Evolutionary conservation across 257 asterid genomes (phyloP).

Genomic region (Rhazya stricta): DNA sequence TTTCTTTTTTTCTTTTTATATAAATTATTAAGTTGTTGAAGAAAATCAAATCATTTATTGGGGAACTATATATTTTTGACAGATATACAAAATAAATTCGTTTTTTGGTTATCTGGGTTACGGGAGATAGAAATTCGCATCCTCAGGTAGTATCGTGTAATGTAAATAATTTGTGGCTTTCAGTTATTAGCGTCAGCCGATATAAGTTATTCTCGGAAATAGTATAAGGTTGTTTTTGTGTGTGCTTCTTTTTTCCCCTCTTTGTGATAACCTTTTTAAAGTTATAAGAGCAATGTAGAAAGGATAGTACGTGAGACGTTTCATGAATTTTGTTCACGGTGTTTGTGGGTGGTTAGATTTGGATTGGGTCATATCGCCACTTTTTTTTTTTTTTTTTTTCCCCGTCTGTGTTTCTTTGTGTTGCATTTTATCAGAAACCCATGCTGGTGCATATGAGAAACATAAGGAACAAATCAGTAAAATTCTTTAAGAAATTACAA

Average conservation of each 20-base stretch:
- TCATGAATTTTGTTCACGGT: not conserved
- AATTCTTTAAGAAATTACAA: not conserved
- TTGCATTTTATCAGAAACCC: not conserved
- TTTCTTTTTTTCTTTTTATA: too few species aligned
- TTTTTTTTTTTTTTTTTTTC: not conserved
- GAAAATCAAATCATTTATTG: not conserved
- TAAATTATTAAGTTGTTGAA: not conserved
- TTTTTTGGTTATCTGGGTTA: not conserved
- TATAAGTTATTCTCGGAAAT: not conserved
- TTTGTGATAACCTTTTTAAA: not conserved
- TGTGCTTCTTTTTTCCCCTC: too few species aligned
- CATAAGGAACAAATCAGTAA: not conserved
- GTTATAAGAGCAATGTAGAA: not conserved
- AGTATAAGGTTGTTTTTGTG: not conserved
- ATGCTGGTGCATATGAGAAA: not conserved
- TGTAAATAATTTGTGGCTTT: not conserved
- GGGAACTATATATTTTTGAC: too few species aligned
- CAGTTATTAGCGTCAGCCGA: not conserved
- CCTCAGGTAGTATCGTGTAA: not conserved
- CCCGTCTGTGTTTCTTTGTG: not conserved
- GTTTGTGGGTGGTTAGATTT: not conserved
- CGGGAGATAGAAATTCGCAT: not conserved
- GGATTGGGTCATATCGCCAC: not conserved
- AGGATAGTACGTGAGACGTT: not conserved
- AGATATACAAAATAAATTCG: too few species aligned